Conservation (phyloP, 306 rosid species). For the Acmispon strigosus region DNA sequence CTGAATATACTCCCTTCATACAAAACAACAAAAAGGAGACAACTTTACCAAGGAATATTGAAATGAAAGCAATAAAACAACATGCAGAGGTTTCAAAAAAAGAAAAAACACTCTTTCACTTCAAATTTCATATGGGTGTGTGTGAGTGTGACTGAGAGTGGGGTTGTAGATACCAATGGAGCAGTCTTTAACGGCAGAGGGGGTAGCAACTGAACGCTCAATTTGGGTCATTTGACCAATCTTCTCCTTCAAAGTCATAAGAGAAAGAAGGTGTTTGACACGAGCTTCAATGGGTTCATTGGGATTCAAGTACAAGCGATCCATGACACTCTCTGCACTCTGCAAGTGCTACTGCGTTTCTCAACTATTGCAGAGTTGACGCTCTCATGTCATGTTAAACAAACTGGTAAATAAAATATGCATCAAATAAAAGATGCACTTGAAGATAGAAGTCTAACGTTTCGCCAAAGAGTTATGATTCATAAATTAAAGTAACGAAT, state of each 20-base stretch:
- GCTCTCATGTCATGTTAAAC: no score
- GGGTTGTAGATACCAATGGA: constrained; percentile 21
- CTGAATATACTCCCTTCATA: constrained; percentile 56
- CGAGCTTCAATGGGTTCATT: constrained; percentile 49
- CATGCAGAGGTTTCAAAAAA: background rate
- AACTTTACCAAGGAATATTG: background rate
- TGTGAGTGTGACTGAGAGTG: no score
- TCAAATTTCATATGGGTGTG: no score
- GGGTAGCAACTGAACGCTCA: constrained; percentile 45
- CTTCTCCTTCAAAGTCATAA: constrained; percentile 67
- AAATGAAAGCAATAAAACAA: background rate
- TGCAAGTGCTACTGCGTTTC: no score
- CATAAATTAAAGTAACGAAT: no score
- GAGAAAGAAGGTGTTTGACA: constrained; percentile 58
- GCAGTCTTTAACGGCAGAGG: constrained; percentile 35
- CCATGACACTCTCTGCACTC: background rate
- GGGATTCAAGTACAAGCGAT: constrained; percentile 37
- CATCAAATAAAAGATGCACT: no score
- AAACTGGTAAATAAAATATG: no score
- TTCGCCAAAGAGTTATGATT: no score
- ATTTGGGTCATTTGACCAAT: constrained; percentile 72
- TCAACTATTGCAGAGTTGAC: background rate
- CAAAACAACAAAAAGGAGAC: background rate
- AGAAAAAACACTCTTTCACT: no score
- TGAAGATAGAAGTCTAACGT: no score